Percentiles rank a stretch among this genome's conserved stretches.
phyloP scores from a whole-genome alignment of 1,139 yeast species.

The Pichia sp. region DNA sequence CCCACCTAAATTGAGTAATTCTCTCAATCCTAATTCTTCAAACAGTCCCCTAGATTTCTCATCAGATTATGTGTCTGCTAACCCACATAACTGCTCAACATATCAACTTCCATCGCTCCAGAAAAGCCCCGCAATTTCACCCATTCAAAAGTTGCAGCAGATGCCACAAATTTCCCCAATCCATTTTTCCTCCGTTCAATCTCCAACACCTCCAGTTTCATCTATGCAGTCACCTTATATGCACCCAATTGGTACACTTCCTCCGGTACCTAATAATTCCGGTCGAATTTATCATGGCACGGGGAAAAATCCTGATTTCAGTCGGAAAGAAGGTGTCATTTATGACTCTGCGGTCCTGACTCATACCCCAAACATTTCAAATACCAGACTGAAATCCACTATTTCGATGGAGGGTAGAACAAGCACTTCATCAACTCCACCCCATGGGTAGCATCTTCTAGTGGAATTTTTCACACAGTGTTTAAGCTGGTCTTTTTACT shows the following conservation, averaged over 20 bases:
- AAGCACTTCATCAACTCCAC: not conserved
- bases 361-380: slow-evolving; percentile 1
- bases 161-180: not conserved
- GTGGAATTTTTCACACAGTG: not conserved
- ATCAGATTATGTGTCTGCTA: not conserved
- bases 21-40: not conserved
- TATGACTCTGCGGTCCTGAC: not conserved
- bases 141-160: not conserved
- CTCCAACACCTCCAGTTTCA: not conserved
- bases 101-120: not conserved
- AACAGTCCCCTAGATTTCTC: not conserved
- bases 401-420: not conserved
- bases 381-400: not conserved
- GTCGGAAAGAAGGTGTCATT: not conserved
- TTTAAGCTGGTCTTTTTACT: not conserved
- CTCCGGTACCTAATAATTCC: not conserved
- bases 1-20: not conserved
- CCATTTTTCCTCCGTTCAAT: not conserved
- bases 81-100: not conserved
- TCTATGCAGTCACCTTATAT: not conserved
- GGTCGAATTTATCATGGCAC: too few relatives aligned
- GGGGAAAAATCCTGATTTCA: not conserved
- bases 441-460: not conserved
- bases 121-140: not conserved
- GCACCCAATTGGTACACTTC: not conserved